Evolutionary conservation across 352 stramenopile genomes (phyloP).

Genomic region (Pythium monospermum): DNA sequence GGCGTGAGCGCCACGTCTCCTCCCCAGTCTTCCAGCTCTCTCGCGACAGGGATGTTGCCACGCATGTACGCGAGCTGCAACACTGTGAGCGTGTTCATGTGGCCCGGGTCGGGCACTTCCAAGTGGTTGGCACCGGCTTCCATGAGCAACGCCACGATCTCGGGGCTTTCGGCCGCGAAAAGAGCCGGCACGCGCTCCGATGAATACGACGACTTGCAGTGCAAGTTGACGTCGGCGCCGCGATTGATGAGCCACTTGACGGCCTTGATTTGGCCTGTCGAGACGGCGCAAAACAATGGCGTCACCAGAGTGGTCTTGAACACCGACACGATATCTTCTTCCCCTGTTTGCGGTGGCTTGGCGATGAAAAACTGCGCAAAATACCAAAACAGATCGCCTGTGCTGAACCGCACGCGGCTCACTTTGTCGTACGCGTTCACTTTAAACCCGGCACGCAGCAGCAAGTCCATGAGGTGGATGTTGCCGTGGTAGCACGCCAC

Average conservation of each 20-base stretch:
- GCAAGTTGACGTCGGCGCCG: conserved; percentile 53
- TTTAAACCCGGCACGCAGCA: conserved; percentile 47
- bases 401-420: conserved; percentile 66
- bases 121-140: conserved; percentile 65
- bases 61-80: conserved; percentile 63
- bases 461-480: conserved; percentile 45
- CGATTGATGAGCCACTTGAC: conserved; percentile 53
- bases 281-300: conserved; percentile 63
- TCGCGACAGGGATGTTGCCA: conserved; percentile 55
- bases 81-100: conserved; percentile 68
- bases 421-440: conserved; percentile 73
- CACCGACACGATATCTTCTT: conserved; percentile 54
- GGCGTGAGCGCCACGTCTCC: conserved; percentile 66
- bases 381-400: conserved; percentile 73
- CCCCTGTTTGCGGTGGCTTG: conserved; percentile 31
- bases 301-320: conserved; percentile 70
- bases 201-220: conserved; percentile 56
- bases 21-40: conserved; percentile 66
- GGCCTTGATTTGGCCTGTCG: conserved; percentile 47
- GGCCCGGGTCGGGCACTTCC: conserved; percentile 52
- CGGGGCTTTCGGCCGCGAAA: conserved; percentile 62
- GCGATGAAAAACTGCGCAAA: conserved; percentile 64
- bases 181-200: conserved; percentile 59
- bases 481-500: conserved; percentile 70
- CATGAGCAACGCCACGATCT: conserved; percentile 57